These are phyloP conservation scores for Cercospora zeina DNA, from an alignment of 2,329 filamentous ascomycete species.

Conservation along the genomic window DNA sequence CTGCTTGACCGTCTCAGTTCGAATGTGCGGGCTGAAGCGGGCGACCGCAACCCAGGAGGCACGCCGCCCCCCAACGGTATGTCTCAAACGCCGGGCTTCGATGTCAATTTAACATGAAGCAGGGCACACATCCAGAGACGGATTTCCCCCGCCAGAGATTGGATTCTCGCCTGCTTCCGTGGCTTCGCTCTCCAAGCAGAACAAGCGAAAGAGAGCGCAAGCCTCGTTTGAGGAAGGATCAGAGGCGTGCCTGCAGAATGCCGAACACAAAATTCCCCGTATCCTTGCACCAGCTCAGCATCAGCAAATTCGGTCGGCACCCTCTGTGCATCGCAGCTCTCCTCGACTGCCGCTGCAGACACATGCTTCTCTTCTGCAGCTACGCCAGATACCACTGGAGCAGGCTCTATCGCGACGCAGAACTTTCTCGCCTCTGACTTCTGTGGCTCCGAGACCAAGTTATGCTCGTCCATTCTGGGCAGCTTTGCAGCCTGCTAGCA, in stretches of 20 bases:
- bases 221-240: background rate
- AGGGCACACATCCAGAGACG: background rate
- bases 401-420: constrained; percentile 2
- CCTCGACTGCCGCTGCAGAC: background rate
- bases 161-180: background rate
- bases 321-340: background rate
- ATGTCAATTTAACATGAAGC: background rate
- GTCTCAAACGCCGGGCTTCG: background rate
- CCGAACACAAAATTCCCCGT: background rate
- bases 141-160: background rate
- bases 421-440: background rate
- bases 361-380: constrained; percentile 1
- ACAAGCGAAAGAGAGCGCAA: background rate
- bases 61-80: background rate
- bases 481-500: background rate
- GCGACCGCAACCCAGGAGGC: background rate
- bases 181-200: background rate
- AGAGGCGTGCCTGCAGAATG: background rate
- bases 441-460: background rate
- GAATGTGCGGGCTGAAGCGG: background rate
- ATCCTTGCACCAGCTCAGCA: background rate
- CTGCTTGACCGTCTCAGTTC: background rate
- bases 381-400: background rate
- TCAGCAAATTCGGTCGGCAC: background rate
- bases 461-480: background rate